Conservation (phyloP, 1,139 yeast genomes). For the Meyerozyma guilliermondii region DNA sequence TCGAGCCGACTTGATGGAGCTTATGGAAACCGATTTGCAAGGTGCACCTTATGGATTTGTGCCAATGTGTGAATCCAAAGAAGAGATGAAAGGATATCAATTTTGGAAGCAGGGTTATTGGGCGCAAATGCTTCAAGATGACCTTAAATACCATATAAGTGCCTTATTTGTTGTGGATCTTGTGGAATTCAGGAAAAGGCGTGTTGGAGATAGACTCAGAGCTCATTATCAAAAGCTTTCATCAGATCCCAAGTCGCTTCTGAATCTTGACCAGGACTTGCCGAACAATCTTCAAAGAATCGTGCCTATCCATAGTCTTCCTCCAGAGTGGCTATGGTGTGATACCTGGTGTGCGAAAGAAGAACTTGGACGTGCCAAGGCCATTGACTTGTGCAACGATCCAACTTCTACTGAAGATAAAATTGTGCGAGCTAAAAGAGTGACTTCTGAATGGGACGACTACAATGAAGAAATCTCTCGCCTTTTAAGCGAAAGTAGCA, state of each 20-base stretch:
- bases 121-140: conserved; percentile 57
- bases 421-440: conserved; percentile 65
- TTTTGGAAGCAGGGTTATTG: conserved; percentile 97
- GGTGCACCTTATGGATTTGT: conserved; percentile 84
- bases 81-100: conserved; percentile 78
- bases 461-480: conserved; percentile 50
- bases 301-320: conserved; percentile 66
- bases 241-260: conserved; percentile 70
- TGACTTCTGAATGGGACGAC: conserved; percentile 70
- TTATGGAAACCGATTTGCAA: conserved; percentile 58
- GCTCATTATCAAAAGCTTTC: conserved; percentile 84
- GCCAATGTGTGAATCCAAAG: conserved; percentile 82
- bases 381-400: conserved; percentile 79
- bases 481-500: neutral
- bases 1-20: conserved; percentile 66
- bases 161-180: conserved; percentile 83
- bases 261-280: conserved; percentile 86
- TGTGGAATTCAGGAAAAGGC: conserved; percentile 52
- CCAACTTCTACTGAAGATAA: conserved; percentile 78
- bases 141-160: conserved; percentile 71
- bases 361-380: conserved; percentile 55
- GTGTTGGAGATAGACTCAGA: conserved; percentile 77
- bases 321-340: conserved; percentile 89
- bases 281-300: conserved; percentile 76
- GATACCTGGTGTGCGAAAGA: conserved; percentile 89